Conservation (phyloP, 2,329 filamentous ascomycete species). For the Pestalotiopsis sp. region DNA sequence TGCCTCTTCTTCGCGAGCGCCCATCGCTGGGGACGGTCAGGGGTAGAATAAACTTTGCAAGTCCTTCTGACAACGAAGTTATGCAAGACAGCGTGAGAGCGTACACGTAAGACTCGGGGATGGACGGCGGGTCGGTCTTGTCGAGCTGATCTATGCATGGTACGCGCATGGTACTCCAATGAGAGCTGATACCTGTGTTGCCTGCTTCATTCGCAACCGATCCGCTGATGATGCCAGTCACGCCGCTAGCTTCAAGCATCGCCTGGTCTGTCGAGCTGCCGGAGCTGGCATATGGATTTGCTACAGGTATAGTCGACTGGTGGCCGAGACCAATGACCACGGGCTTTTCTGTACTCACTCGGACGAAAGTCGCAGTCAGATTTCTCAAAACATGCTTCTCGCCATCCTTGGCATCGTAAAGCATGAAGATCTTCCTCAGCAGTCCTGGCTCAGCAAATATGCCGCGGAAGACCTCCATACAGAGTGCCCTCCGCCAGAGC, state of each 20-base stretch:
- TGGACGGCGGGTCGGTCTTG: constrained; percentile 79
- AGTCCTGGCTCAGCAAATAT: constrained; percentile 82
- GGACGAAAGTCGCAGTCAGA: constrained; percentile 86
- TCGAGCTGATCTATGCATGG: constrained; percentile 94
- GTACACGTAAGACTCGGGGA: constrained; percentile 94
- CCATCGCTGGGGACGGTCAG: constrained; percentile 80
- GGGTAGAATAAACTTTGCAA: constrained; percentile 92
- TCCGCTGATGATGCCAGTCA: constrained; percentile 83
- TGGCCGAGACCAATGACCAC: constrained; percentile 84
- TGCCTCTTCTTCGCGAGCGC: constrained; percentile 52
- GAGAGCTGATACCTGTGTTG: constrained; percentile 79
- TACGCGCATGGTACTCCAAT: constrained; percentile 87
- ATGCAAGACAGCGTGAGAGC: constrained; percentile 87
- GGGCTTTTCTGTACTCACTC: constrained; percentile 89
- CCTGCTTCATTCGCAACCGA: constrained; percentile 68
- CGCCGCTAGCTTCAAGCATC: constrained; percentile 85
- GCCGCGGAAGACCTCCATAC: constrained; percentile 87
- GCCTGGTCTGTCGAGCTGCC: constrained; percentile 74
- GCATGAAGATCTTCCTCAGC: constrained; percentile 76
- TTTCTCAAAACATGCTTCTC: constrained; percentile 79
- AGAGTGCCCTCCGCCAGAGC: constrained; percentile 85
- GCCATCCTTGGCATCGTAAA: constrained; percentile 75
- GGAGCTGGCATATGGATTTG: constrained; percentile 55
- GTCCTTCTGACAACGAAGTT: constrained; percentile 84
- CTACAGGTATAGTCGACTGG: constrained; percentile 81